Conservation (phyloP, 176 grass and related monocot genomes). For the Lolium rigidum region DNA sequence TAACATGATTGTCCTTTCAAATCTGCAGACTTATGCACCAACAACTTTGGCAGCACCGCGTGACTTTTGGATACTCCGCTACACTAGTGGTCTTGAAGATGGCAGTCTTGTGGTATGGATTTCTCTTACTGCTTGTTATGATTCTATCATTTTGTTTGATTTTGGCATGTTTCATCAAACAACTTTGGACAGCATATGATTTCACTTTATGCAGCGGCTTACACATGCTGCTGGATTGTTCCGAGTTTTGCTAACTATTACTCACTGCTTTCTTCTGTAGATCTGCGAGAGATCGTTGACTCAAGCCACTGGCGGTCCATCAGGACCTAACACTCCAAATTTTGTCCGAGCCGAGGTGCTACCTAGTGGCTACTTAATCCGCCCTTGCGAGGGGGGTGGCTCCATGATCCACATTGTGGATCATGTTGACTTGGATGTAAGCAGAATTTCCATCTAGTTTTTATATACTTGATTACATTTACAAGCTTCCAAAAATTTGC, state of each 20-base stretch:
- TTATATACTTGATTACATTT: conserved; percentile 18
- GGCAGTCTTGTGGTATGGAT: conserved; percentile 96
- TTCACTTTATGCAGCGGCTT: not conserved
- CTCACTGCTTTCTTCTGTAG: conserved; percentile 53
- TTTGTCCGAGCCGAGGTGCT: conserved; percentile 97
- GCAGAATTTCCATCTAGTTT: conserved; percentile 22
- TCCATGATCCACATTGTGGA: conserved; percentile 99
- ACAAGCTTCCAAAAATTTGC: conserved; percentile 33
- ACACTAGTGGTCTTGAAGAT: conserved; percentile 96
- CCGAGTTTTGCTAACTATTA: conserved; percentile 37
- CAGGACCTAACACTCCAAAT: conserved; percentile 79
- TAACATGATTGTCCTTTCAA: conserved; percentile 21
- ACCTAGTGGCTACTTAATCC: conserved; percentile 93
- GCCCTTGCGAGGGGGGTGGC: conserved; percentile 96
- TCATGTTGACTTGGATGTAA: conserved; percentile 98
- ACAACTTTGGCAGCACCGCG: conserved; percentile 87
- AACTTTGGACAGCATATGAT: not conserved
- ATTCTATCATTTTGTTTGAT: conserved; percentile 13
- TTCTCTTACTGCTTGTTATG: conserved; percentile 25
- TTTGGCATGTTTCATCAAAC: conserved; percentile 17
- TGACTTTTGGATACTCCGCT: conserved; percentile 96
- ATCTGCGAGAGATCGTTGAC: conserved; percentile 99
- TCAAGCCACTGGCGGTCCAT: conserved; percentile 79
- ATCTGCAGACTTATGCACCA: conserved; percentile 81
- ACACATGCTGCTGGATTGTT: conserved; percentile 3